phyloP scores from a whole-genome alignment of 257 asterid species.

The Rauvolfia tetraphylla region DNA sequence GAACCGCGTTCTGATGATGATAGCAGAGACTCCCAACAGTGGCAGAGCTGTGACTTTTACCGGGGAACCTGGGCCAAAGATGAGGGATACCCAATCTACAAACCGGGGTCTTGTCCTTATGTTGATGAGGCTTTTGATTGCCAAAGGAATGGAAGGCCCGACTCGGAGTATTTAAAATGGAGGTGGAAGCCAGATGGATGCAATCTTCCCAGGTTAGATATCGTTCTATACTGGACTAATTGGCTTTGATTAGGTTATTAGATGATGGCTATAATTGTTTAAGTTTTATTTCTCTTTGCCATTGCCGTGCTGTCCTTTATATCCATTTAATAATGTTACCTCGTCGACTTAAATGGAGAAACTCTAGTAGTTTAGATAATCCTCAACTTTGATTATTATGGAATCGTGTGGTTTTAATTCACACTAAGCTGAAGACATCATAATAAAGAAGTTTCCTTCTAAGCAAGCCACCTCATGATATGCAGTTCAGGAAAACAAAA shows the following conservation, averaged over 20 bases:
- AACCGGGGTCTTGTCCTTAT: conserved; percentile 75
- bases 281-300: background rate
- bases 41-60: conserved; percentile 58
- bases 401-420: background rate
- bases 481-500: background rate
- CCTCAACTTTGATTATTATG: background rate
- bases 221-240: background rate
- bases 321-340: background rate
- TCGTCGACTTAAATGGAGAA: background rate
- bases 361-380: background rate
- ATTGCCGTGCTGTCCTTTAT: background rate
- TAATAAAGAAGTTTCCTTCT: background rate
- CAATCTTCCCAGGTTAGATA: conserved; percentile 75
- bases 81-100: conserved; percentile 68
- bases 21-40: conserved; percentile 1
- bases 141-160: conserved; percentile 84
- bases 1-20: background rate
- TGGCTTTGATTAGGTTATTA: background rate
- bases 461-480: background rate
- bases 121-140: conserved; percentile 92
- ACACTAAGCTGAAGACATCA: background rate
- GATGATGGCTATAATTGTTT: conserved; percentile 4
- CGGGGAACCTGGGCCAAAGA: conserved; percentile 84
- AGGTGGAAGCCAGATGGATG: conserved; percentile 90
- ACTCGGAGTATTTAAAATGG: conserved; percentile 70